Base-by-base conservation (phyloP, 768 basidiomycete species). In the Postia placenta region DNA sequence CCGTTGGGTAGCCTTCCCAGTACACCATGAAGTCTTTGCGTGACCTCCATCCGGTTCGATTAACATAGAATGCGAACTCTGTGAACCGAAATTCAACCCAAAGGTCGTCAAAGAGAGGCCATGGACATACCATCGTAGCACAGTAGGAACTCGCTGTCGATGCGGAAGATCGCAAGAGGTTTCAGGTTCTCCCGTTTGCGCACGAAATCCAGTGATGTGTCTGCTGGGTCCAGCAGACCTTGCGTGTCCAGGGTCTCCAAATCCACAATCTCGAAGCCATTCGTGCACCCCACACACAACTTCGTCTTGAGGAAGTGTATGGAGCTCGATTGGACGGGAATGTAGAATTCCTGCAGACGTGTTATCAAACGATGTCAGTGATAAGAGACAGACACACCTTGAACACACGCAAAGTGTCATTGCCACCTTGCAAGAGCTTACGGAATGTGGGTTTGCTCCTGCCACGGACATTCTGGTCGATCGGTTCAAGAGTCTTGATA, bases 41-140 rank as follows among this genome's bases (percentile, higher is more conserved):
- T 42, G 94, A 91, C 52, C 92, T 75, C 72, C 92, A 87, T 2
- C 96, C 96, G 53, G 85, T 94, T 73, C 90, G 92, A 68, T 98
- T 95, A 56, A 99, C 93, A 66, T 97, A 98, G 64, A 99, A 98
- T 0, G 96, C 96, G 64, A 97, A 99, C 69, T 98, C 96, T 96
- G 57, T 28, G 33, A 47, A n/a, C 25, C 56, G 43, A 22, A 30
- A 17, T 42, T 1, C 20, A 23, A 47, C 47, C 23, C 25, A 28
- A 42, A 44, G 36, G 22, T 12, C 35, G 14, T 12, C 11, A 9
- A 39, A 49, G 30, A 24, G 25, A 26, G 15, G 25, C 3, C 12
- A 5, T 12, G 23, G 33, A 72, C 80, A 62, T 52, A 94, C 95
- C 93, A 65, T 98, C 96, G 68, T 98, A 99, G 64, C 96, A 99